phyloP scores from a whole-genome alignment of 495 filamentous ascomycete genomes.

The Trichocladium uniseriatum region DNA sequence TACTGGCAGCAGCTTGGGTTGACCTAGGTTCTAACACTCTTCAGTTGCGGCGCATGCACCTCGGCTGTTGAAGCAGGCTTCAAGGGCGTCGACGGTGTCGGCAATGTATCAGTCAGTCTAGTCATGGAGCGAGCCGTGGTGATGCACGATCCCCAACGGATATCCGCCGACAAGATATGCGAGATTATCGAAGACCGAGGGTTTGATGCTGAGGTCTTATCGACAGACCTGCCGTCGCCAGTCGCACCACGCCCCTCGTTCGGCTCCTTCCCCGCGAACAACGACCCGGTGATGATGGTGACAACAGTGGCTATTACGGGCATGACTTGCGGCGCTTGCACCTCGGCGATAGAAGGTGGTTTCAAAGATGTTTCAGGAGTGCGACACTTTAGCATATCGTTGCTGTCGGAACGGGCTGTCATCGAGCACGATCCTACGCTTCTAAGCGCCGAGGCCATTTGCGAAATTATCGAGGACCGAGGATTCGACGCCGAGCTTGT shows the following conservation, averaged over 20 bases:
- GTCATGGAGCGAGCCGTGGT: constrained; percentile 89
- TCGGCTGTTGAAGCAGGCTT: constrained; percentile 80
- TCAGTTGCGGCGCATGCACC: constrained; percentile 67
- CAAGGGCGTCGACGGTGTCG: constrained; percentile 65
- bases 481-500: constrained; percentile 87
- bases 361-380: constrained; percentile 71
- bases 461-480: constrained; percentile 76
- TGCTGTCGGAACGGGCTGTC: constrained; percentile 86
- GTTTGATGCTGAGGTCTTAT: constrained; percentile 87
- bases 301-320: constrained; percentile 83
- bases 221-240: constrained; percentile 58
- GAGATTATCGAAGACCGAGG: constrained; percentile 90
- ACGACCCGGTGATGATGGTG: constrained; percentile 37
- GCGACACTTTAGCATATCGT: constrained; percentile 81
- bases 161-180: constrained; percentile 62
- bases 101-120: constrained; percentile 78
- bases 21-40: constrained; percentile 7
- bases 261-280: constrained; percentile 24
- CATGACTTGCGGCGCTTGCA: constrained; percentile 97
- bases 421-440: constrained; percentile 68
- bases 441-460: constrained; percentile 60
- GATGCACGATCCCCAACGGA: constrained; percentile 68
- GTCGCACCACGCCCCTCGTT: constrained; percentile 24
- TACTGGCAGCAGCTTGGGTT: not conserved
- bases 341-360: constrained; percentile 76